Conservation (phyloP, 441 rosid genomes). For the Francoa sonchifolia region DNA sequence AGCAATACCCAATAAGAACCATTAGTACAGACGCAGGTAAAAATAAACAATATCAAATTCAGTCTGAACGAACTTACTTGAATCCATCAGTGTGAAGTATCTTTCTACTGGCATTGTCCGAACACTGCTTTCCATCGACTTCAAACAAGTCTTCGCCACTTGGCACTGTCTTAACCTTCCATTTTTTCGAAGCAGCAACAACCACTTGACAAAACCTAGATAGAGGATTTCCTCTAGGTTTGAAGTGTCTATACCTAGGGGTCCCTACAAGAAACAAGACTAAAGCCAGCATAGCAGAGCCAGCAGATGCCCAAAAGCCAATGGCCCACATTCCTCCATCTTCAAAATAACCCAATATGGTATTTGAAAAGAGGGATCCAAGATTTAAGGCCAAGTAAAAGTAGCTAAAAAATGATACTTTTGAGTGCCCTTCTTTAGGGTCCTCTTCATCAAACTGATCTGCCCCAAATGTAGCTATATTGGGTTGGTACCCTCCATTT, state of each 20-base stretch:
- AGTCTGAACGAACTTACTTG: too few relatives aligned
- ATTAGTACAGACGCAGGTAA: too few relatives aligned
- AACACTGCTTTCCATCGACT: conserved; percentile 19
- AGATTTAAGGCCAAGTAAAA: conserved; percentile 84
- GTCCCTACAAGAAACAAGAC: conserved; percentile 64
- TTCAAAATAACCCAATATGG: conserved; percentile 76
- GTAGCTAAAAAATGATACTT: conserved; percentile 86
- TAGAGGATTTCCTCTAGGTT: conserved; percentile 82
- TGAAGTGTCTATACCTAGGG: conserved; percentile 62
- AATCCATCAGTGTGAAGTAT: conserved; percentile 48
- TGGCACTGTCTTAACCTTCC: conserved; percentile 26
- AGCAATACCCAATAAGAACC: background rate
- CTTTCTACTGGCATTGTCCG: conserved; percentile 29
- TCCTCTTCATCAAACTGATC: conserved; percentile 94
- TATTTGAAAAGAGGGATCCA: conserved; percentile 91
- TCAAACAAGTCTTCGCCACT: conserved; percentile 29
- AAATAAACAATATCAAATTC: too few relatives aligned
- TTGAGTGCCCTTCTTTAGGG: conserved; percentile 64
- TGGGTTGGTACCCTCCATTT: conserved; percentile 91
- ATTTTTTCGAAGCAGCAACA: conserved; percentile 63
- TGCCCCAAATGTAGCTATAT: conserved; percentile 86
- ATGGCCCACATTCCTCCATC: conserved; percentile 87
- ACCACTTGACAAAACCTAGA: conserved; percentile 72
- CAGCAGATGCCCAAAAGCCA: conserved; percentile 83
- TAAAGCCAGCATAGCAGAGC: conserved; percentile 63